These are phyloP conservation scores for Galerina marginata DNA, from an alignment of 768 basidiomycete species.

Conservation along the genomic window DNA sequence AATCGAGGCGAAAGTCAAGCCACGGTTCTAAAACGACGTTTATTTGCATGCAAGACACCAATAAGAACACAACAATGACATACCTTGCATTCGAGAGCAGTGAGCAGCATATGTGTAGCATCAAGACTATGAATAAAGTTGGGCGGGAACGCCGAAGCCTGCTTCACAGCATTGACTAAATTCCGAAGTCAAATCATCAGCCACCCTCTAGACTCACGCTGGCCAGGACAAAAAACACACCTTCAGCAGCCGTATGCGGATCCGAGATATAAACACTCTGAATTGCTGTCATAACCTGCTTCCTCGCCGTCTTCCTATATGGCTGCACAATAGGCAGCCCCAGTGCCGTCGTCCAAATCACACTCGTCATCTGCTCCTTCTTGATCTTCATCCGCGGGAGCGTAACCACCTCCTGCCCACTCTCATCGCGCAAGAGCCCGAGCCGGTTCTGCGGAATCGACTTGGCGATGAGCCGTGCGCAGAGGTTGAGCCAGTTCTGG, in stretches of 20 bases:
- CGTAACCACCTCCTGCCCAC: conserved; percentile 12
- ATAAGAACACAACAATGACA: conserved; percentile 26
- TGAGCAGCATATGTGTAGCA: conserved; percentile 98
- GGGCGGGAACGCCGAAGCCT: conserved; percentile 96
- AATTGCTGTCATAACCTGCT: conserved; percentile 82
- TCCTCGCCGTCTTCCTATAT: conserved; percentile 82
- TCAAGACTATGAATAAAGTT: conserved; percentile 98
- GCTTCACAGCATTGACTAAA: conserved; percentile 80
- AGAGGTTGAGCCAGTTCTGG: conserved; percentile 87
- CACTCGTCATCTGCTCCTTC: conserved; percentile 93
- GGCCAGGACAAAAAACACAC: conserved; percentile 35
- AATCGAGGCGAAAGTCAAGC: conserved; percentile 89
- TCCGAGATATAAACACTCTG: conserved; percentile 93
- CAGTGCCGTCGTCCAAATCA: conserved; percentile 97
- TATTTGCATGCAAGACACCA: conserved; percentile 3
- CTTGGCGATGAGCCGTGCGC: conserved; percentile 84
- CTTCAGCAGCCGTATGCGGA: conserved; percentile 75
- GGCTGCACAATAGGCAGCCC: conserved; percentile 96
- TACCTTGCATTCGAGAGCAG: conserved; percentile 88
- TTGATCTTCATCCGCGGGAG: conserved; percentile 39
- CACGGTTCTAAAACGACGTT: conserved; percentile 54
- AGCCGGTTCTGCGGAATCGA: conserved; percentile 80
- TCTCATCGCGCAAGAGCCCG: conserved; percentile 43
- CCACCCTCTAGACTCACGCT: background rate
- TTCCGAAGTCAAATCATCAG: background rate